Percentiles rank a stretch among this genome's conserved stretches.
These are phyloP conservation scores for Yamadazyma buinensis DNA, from an alignment of 1,139 yeast species.

Conservation along the genomic window DNA sequence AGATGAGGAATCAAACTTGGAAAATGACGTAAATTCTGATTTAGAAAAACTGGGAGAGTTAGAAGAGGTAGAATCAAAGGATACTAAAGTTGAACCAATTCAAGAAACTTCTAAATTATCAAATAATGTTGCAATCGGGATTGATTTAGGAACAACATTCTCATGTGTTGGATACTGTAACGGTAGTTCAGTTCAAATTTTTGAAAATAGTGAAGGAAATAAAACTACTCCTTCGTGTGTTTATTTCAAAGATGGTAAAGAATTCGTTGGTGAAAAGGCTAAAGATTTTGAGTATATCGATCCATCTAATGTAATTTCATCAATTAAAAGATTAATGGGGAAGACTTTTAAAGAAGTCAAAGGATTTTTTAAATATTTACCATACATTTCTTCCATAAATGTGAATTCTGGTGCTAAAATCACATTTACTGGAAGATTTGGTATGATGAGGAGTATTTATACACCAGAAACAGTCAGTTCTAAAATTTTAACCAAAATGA, in stretches of 20 bases:
- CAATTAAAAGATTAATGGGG: constrained; percentile 67
- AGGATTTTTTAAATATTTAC: constrained; percentile 58
- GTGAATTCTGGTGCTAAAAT: constrained; percentile 61
- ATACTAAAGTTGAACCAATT: too few species aligned
- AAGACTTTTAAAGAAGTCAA: constrained; percentile 55
- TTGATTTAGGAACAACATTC: constrained; percentile 79
- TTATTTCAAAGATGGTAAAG: constrained; percentile 65
- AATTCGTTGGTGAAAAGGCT: constrained; percentile 69
- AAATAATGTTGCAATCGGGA: constrained; percentile 79
- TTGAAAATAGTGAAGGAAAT: constrained; percentile 69
- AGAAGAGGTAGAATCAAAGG: too few species aligned
- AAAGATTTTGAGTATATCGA: constrained; percentile 70
- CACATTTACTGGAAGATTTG: constrained; percentile 81
- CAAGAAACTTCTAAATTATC: too few species aligned
- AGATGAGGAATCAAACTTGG: too few species aligned
- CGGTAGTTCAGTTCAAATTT: constrained; percentile 65
- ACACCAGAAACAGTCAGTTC: constrained; percentile 67
- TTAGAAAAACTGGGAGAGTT: too few species aligned
- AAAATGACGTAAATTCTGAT: too few species aligned
- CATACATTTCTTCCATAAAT: constrained; percentile 53
- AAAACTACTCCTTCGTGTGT: constrained; percentile 69
- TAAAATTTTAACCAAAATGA: constrained; percentile 62
- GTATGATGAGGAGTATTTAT: constrained; percentile 61
- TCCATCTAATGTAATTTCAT: constrained; percentile 62
- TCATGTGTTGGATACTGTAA: constrained; percentile 74